Evolutionary conservation across 73 alveolate genomes (phyloP), one percentile per base, ranked within the genome.

Genomic region (Stentor roeselii): DNA sequence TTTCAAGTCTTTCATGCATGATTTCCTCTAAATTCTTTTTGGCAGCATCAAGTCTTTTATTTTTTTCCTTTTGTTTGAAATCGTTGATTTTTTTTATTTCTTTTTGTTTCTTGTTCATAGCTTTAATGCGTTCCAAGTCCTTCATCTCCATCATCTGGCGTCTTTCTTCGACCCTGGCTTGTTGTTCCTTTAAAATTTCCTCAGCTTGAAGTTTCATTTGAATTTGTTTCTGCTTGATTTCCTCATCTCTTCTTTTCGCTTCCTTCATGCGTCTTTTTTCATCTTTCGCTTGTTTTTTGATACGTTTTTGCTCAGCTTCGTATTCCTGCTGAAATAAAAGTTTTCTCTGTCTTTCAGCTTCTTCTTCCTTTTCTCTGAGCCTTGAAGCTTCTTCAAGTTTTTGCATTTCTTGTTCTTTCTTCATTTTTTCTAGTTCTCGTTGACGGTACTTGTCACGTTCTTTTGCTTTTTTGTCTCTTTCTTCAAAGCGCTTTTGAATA

Each of bases 401-500:
- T 59, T 50, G 83, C 38, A 40, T 84, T 41, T 93, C 91, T 75
- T 59, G 83, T 60, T 91, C 94, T 78, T 89, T 93, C 83, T 91
- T 75, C 34, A 90, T 88, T 41, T 82, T 60, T 40, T 40, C 34
- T 50, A 93, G 88, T 84, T 88, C 91, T 61, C 75, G 42, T 42
- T 91, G 36, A 0, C 87, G 59, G 37, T 75, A 42, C 76, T 86
- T 77, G 60, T 86, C 91, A 42, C 60, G 86, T 74, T 86, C 84
- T 67, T 86, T 39, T 39, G 82, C 87, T 35, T 77, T 84, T 59
- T 59, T 78, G 30, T 80, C 76, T 60, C 82, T 89, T 38, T 86
- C 82, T 86, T 77, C 84, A 82, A 86, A 83, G 60, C 80, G 21
- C 76, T 78, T 76, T 61, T 67, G 59, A 15, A 84, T 59, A 21